Conservation (phyloP, 2,329 filamentous ascomycete species). For the Rhynchosporium secalis region DNA sequence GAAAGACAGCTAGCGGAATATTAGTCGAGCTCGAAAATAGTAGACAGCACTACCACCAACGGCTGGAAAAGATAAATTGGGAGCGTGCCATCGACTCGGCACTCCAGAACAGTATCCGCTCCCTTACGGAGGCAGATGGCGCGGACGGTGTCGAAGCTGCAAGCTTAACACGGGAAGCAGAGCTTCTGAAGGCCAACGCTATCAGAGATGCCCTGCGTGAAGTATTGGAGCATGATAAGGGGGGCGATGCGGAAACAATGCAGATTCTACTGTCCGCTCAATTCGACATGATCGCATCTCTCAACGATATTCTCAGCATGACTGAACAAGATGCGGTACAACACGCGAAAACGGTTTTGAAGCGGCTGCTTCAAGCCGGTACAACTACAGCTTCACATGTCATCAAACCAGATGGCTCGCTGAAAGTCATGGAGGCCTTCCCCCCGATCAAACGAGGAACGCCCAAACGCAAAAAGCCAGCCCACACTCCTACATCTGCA, state of each 20-base stretch:
- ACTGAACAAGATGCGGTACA: constrained; percentile 79
- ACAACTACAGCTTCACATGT: constrained; percentile 75
- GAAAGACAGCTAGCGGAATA: constrained; percentile 86
- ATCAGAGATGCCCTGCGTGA: constrained; percentile 76
- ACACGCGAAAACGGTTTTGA: constrained; percentile 75
- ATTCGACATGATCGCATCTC: constrained; percentile 84
- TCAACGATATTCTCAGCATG: constrained; percentile 80
- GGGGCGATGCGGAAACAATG: constrained; percentile 73
- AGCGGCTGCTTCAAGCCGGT: constrained; percentile 75
- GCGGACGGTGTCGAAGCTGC: constrained; percentile 67
- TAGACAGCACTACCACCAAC: constrained; percentile 86
- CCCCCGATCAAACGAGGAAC: constrained; percentile 73
- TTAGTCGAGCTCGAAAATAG: constrained; percentile 86
- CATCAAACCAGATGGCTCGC: constrained; percentile 81
- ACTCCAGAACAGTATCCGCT: constrained; percentile 78
- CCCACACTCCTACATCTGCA: constrained; percentile 36
- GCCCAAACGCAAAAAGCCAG: constrained; percentile 68
- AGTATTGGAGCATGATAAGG: constrained; percentile 81
- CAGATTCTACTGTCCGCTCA: constrained; percentile 86
- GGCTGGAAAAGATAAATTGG: constrained; percentile 79
- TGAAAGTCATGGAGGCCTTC: constrained; percentile 61
- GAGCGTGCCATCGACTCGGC: constrained; percentile 85
- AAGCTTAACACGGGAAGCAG: constrained; percentile 76
- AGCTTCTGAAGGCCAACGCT: constrained; percentile 80
- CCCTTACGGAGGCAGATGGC: constrained; percentile 71